Evolutionary conservation across 1,139 yeast species (phyloP), one percentile per base, ranked within the genome.

Genomic region (Yamadazyma sp.): DNA sequence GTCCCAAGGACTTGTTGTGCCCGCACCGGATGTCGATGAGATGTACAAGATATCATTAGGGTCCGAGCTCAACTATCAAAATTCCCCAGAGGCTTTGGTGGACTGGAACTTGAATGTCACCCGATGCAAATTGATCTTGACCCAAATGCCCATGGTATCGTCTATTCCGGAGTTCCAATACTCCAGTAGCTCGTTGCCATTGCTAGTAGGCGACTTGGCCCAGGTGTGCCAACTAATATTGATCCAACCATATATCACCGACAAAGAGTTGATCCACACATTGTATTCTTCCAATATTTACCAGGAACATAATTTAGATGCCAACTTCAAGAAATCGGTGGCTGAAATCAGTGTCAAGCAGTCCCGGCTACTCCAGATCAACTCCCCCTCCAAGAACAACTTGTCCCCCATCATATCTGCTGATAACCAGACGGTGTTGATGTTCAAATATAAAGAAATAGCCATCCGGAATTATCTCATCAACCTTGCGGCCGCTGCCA

Each of bases 401-500:
- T 31, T 30, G 12, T 43, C 53, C 21, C 65, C 68, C 22, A 57
- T 67, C 38, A 56, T 61, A n/a, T 52, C 63, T 20, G 45, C 40
- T 18, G 52, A 48, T 39, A 56, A 50, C 33, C 70, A 64, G 43
- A 41, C 58, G 8, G 61, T 52, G 33, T 56, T 71, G 36, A 59
- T 59, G 36, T 64, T 68, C 45, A 61, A 66, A 38, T 72, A 61
- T 46, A 72, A 70, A 51, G 72, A 70, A 40, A 67, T 73, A 21
- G 79, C 80, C 7, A 53, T 76, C 15, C 51, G 79, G 38, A 75
- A 76, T 53, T 76, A 73, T 45, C 56, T 76, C 40, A 61, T 76
- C 14, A 76, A 76, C 51, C 57, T 76, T 40, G 74, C 78, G 6
- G 80, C 79, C 4, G 81, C 80, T 2, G 76, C 80, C 3, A 74